Evolutionary conservation across 495 filamentous ascomycete genomes (phyloP), one percentile per base, ranked within the genome.

Genomic region (Annulohypoxylon maeteangense): DNA sequence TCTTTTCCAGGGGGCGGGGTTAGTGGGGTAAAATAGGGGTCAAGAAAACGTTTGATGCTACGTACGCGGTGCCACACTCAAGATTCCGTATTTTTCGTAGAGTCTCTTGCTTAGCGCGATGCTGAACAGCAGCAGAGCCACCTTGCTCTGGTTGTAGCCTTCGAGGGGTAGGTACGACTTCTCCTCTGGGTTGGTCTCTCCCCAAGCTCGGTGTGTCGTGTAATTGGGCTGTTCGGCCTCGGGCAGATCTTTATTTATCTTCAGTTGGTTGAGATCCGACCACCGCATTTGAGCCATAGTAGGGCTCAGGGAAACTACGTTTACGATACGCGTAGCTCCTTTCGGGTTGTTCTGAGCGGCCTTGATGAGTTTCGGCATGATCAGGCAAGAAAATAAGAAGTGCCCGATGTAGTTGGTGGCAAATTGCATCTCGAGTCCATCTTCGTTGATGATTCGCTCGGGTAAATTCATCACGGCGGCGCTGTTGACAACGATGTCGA

Each of bases 381-480:
- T 53, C 36, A 87, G 65, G 57, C 81, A 84, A 1, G 85, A 85
- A 34, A 90, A 75, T 7, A 89, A 73, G 42, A 84, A 88, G 66
- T 89, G 88, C 0, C 86, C 87, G 36, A 87, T 75, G 70, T 89
- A 85, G 71, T 89, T 89, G 18, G 82, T 84, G 7, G 81, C 88
- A 32, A 90, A 85, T 60, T 89, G 87, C 47, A 82, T 79, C 68
- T 90, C 89, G 16, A 84, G 62, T 0, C 83, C 81, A 36, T 83
- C 79, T 32, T 65, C 66, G 45, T 64, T 80, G 14, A 78, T 57
- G 1, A 61, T 73, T 42, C 69, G 68, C 47, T 80, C 62, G 11
- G 67, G 65, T n/a, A 78, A 47, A 2, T 74, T 76, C 71, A 81
- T 81, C 0, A 84, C 70, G 14, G 78, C 85, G 2, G 85, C 85